Base-by-base conservation (phyloP, 768 basidiomycete genomes). In the Melanogaster broomeanus region DNA sequence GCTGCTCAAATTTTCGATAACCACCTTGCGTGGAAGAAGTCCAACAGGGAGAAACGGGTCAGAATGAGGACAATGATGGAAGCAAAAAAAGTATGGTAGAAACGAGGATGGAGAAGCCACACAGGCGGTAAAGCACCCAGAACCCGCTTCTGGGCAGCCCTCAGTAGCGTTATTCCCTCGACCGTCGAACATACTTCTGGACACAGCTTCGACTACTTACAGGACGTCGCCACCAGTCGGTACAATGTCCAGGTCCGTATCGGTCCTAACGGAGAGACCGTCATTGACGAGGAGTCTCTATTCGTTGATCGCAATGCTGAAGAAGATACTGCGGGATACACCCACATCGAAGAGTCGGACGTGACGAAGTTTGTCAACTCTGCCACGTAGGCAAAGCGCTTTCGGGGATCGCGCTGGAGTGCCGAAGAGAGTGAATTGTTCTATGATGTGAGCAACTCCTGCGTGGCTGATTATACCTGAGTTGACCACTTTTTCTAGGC, bases 391-490 rank as follows among this genome's bases (percentile, higher is more conserved):
- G 82, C 87, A 45, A 92, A 84, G 69, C 86, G 87, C 53, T 83
- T 80, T 51, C 80, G 86, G n/a, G 88, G 88, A 10, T 86, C 87
- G 15, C 83, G 92, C 18, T 96, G 94, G 93, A 87, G 83, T 65
- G 81, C 80, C n/a, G 88, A 88, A 53, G 93, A 95, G 68, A 96
- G 93, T 0, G 92, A 93, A 49, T 67, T 85, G 18, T 96, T 96
- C 66, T 96, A 83, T 66, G 79, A 92, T 52, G 93, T 93, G 61
- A 59, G 86, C 68, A 27, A 12, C 31, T 40, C 38, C 42, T 11
- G 12, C 31, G 45, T n/a, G 43, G 10, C 31, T 52, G 43, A 30
- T 16, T 43, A 15, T 47, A 15, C 46, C 49, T 15, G 43, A 28
- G n/a, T n/a, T 49, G 37, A 68, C n/a, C 48, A 3, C 25, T 30